Evolutionary conservation across 2,329 filamentous ascomycete species (phyloP).

Genomic region (Fusarium heterosporum): DNA sequence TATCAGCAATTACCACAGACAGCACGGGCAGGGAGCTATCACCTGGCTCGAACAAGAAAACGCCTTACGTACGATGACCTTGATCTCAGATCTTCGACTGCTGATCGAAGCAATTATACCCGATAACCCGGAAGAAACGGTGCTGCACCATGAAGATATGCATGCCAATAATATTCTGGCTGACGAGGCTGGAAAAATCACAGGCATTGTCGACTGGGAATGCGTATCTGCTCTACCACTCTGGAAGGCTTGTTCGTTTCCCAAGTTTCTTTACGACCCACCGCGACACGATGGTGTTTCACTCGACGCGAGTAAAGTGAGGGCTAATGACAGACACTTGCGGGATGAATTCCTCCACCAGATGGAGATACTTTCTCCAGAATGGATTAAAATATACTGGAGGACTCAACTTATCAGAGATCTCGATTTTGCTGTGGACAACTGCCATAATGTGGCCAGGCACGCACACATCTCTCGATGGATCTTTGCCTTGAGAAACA

Average conservation of each 20-base stretch:
- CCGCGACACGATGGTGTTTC: constrained; percentile 8
- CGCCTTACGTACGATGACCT: constrained; percentile 41
- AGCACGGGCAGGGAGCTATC: constrained; percentile 1
- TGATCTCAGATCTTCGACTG: constrained; percentile 4
- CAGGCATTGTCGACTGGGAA: constrained; percentile 58
- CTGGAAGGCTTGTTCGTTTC: constrained; percentile 52
- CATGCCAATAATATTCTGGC: constrained; percentile 55
- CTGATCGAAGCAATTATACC: too few relatives aligned
- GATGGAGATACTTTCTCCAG: constrained; percentile 49
- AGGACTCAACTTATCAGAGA: too few relatives aligned
- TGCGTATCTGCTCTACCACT: constrained; percentile 55
- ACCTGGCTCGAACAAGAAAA: constrained; percentile 50
- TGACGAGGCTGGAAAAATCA: constrained; percentile 50
- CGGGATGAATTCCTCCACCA: constrained; percentile 47
- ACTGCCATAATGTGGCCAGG: too few relatives aligned
- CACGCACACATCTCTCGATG: too few relatives aligned
- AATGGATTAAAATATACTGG: constrained; percentile 42
- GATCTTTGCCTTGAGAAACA: too few relatives aligned
- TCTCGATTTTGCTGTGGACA: too few relatives aligned
- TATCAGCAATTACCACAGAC: neutral
- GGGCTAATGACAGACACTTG: constrained; percentile 20
- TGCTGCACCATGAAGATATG: constrained; percentile 54
- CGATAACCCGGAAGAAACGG: constrained; percentile 43
- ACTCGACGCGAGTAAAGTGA: fast-evolving
- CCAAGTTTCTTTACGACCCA: constrained; percentile 50